Base-by-base conservation (phyloP, 2,329 filamentous ascomycete species). In the Alternaria sp. region DNA sequence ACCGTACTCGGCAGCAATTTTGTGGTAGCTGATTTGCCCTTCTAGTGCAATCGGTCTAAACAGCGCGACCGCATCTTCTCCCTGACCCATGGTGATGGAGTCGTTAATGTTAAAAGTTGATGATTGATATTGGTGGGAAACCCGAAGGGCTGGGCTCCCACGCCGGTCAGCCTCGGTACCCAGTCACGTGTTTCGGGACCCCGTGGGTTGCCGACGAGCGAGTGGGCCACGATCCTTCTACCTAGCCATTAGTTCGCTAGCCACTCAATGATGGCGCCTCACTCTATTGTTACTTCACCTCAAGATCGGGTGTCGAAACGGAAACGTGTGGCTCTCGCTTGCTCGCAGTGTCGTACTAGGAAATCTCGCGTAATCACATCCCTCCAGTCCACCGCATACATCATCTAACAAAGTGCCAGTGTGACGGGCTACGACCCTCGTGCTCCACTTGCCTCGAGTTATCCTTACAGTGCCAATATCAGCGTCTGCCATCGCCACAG, bases 241-340 rank as follows among this genome's bases (percentile, higher is more conserved):
- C 0, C 28, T 34, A 34, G 4, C 32, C 12, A 34, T 14, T 34
- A 34, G 32, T 34, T 12, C 12, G 4, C 32, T 16, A 34, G 32
- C 0, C 32, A 34, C 14, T 34, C 32, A 34, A 11, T 34, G 12
- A 34, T 14, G 12, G 32, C 32, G 32, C 12, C 32, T 0, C 14
- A 34, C 12, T 16, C 32, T 16, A 16, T 11, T 0, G 32, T 36
- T 3, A 36, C 14, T 0, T 14, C 32, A 0, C 32, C 32, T 7
- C 32, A 2, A 36, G 12, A 36, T 36, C 32, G 32, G 14, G 11
- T 36, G 32, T 36, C 32, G 32, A 36, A 14, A 16, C 32, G 32
- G 4, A 36, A 36, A 36, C 32, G 32, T 0, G 32, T 36, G 11
- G 32, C 32, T 12, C 32, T 36, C 14, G 32, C 32, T 12, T 36